Conservation (phyloP, 108 stramenopile genomes). For the Nitzschia palea region DNA sequence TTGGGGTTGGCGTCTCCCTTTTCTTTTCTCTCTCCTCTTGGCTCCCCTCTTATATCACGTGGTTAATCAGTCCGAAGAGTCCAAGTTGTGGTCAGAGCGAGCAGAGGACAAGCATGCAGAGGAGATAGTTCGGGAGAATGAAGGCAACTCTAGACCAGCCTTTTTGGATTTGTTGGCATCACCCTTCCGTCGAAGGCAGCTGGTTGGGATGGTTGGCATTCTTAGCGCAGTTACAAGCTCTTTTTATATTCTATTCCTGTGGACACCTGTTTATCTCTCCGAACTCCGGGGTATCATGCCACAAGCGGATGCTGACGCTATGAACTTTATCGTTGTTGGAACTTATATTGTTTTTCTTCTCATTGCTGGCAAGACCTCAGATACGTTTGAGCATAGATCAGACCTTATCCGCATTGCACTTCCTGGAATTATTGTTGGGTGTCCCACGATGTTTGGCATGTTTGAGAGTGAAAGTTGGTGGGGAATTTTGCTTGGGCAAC, state of each 20-base stretch:
- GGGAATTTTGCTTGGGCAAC: conserved; percentile 54
- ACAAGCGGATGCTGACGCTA: conserved; percentile 50
- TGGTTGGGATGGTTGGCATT: conserved; percentile 58
- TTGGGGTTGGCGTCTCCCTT: conserved; percentile 84
- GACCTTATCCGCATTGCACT: conserved; percentile 62
- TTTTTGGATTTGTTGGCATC: conserved; percentile 50
- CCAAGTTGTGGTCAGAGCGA: conserved; percentile 56
- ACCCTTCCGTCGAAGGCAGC: conserved; percentile 62
- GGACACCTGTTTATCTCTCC: conserved; percentile 65
- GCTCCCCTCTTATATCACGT: conserved; percentile 55
- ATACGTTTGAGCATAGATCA: conserved; percentile 55
- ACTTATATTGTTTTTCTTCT: conserved; percentile 52
- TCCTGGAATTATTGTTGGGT: conserved; percentile 53
- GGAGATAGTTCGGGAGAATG: conserved; percentile 41
- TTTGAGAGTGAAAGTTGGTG: conserved; percentile 54
- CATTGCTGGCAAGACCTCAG: conserved; percentile 44
- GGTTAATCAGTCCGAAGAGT: conserved; percentile 60
- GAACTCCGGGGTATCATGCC: conserved; percentile 57
- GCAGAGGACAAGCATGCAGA: conserved; percentile 47
- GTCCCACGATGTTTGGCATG: conserved; percentile 67
- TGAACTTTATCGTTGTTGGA: conserved; percentile 62
- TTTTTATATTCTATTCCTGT: conserved; percentile 63
- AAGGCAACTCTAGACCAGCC: conserved; percentile 36
- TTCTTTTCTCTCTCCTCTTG: conserved; percentile 59
- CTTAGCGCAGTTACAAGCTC: conserved; percentile 45